Percentiles rank a stretch among this genome's conserved stretches.
These are phyloP conservation scores for Posidonia australis DNA, from an alignment of 106 monocot genomes.

Conservation along the genomic window DNA sequence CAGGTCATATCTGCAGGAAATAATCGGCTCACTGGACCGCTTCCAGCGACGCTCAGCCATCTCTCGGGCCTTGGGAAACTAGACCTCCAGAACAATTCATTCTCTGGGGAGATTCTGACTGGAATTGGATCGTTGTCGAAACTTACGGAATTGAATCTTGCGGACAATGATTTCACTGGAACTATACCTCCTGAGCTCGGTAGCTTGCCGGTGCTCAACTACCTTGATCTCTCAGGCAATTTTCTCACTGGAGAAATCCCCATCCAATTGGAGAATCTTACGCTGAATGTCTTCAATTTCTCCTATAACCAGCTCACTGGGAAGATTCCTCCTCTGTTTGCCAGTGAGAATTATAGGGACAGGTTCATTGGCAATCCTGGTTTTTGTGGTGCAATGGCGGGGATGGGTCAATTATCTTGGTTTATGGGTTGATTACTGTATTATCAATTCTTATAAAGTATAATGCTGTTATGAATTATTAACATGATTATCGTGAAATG, in stretches of 20 bases:
- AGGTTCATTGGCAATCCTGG: slow-evolving; percentile 55
- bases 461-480: no score
- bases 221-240: slow-evolving; percentile 40
- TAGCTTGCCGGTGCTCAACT: slow-evolving; percentile 15
- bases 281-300: slow-evolving; percentile 44
- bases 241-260: slow-evolving; percentile 40
- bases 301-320: slow-evolving; percentile 46
- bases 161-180: slow-evolving; percentile 16
- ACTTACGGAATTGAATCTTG: slow-evolving; percentile 22
- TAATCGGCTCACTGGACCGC: slow-evolving; percentile 14
- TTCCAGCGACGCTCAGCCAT: slow-evolving; percentile 7
- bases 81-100: slow-evolving; percentile 18
- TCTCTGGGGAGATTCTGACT: slow-evolving; percentile 19
- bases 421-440: no score
- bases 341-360: slow-evolving; percentile 9
- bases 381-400: slow-evolving; percentile 23
- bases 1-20: slow-evolving; percentile 13
- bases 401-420: neutral
- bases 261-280: slow-evolving; percentile 34
- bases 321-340: slow-evolving; percentile 31
- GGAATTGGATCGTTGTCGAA: slow-evolving; percentile 11
- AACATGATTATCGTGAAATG: no score
- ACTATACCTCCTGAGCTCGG: slow-evolving; percentile 20
- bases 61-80: slow-evolving; percentile 9
- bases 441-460: no score